Base-by-base conservation (phyloP, 768 basidiomycete genomes). In the Suillus paluster region DNA sequence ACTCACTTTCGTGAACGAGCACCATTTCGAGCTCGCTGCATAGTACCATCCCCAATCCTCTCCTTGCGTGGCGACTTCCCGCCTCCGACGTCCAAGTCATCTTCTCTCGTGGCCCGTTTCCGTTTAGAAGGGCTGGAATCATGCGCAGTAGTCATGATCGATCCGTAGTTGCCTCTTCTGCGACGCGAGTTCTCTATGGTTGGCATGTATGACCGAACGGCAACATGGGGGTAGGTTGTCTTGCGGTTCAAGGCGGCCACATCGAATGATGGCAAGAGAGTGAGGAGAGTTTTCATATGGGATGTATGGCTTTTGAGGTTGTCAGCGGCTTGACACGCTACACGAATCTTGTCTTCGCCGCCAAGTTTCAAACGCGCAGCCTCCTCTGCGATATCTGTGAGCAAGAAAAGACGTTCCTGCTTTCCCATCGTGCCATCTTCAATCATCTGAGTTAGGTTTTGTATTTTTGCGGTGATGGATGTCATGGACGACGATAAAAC, bases 291-390 rank as follows among this genome's bases (percentile, higher is more conserved):
- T 54, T 80, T 80, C 71, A 92, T 84, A 68, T 92, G 87, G 63
- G 72, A 71, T 50, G 81, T 77, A 73, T 92, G 87, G 10, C 77
- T 75, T 69, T 88, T 86, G 76, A 98, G 87, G 68, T 86, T 90
- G 79, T 98, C 95, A 41, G 93, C 92, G 30, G 95, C 95, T 65
- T 88, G 89, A 67, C 90, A 94, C 21, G 94, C 94, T 63, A 97
- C 94, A 70, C 94, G 87, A 75, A 98, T 97, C 82, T 98, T 98
- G 86, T 99, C 97, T 75, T 98, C 97, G 58, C 92, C 93, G 30
- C 97, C 96, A 63, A 95, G 85, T 76, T 95, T 94, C 77, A 97
- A 90, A 49, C 92, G 84, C 52, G 84, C 81, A 0, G 95, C 95
- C 76, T 98, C 97, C 59, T 99, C 96, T 8, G 95, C 94, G 70